phyloP scores from a whole-genome alignment of 2,329 filamentous ascomycete genomes.

The Fusarium citri region DNA sequence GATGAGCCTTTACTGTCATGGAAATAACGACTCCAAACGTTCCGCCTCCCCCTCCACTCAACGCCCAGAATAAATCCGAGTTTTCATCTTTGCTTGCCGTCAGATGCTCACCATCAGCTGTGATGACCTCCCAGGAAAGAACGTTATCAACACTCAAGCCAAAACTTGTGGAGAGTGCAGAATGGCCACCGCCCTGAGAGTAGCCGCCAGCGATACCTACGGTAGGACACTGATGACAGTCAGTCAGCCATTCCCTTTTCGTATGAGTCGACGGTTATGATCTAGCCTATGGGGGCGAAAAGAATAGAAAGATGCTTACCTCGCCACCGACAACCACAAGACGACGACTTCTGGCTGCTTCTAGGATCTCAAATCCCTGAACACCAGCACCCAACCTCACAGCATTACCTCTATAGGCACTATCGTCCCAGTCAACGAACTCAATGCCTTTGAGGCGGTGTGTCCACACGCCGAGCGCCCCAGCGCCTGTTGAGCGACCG shows the following conservation, averaged over 20 bases:
- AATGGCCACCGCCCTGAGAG: slow-evolving; percentile 68
- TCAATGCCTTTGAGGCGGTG: slow-evolving; percentile 56
- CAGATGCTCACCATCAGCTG: background rate
- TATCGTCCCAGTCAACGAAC: slow-evolving; percentile 45
- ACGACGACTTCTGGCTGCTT: background rate
- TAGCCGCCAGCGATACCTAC: slow-evolving; percentile 71
- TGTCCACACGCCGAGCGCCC: slow-evolving; percentile 55
- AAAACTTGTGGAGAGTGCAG: slow-evolving; percentile 61
- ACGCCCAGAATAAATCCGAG: background rate
- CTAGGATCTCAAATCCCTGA: slow-evolving; percentile 59
- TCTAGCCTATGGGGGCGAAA: background rate
- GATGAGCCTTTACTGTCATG: background rate
- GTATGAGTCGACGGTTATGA: background rate
- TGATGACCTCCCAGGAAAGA: background rate
- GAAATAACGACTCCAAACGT: background rate
- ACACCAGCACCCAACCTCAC: slow-evolving; percentile 63
- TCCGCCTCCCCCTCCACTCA: background rate
- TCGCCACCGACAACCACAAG: slow-evolving; percentile 53
- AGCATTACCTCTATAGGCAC: slow-evolving; percentile 1
- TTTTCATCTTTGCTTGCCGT: background rate
- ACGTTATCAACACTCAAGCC: slow-evolving; percentile 69
- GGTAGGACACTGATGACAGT: slow-evolving; percentile 52
- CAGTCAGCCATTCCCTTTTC: background rate
- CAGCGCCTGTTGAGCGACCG: slow-evolving; percentile 54
- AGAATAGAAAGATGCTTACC: background rate